Conservation (phyloP, 345 rosid species). For the Gossypium ekmanianum region DNA sequence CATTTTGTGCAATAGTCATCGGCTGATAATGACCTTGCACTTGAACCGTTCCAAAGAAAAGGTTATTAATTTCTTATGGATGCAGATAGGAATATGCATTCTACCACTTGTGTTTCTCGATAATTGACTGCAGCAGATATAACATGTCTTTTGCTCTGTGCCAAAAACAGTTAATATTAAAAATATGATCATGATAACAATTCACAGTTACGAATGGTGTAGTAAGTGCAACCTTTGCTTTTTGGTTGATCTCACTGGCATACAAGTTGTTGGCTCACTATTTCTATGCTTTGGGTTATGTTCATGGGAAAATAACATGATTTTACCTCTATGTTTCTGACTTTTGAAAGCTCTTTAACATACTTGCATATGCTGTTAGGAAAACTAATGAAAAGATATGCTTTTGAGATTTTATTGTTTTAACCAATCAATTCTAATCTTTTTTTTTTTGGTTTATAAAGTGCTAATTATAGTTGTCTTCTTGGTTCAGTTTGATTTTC, state of each 20-base stretch:
- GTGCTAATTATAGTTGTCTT: neutral
- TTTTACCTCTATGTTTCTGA: neutral
- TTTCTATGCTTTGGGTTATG: neutral
- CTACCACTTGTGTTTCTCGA: neutral
- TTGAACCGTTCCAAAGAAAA: neutral
- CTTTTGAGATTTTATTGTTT: neutral
- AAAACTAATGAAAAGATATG: neutral
- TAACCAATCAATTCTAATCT: neutral
- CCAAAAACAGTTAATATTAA: neutral
- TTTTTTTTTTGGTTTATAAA: neutral
- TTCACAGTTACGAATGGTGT: too few relatives aligned
- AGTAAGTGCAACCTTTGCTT: constrained; percentile 3
- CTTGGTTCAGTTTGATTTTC: neutral
- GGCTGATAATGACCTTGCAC: neutral
- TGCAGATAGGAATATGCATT: neutral
- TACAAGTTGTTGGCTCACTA: too few relatives aligned
- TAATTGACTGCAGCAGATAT: neutral
- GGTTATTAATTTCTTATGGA: neutral
- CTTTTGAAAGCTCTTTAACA: neutral
- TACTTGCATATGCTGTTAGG: neutral
- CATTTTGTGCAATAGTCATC: neutral
- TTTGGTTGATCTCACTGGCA: neutral
- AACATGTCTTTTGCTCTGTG: neutral
- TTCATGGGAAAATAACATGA: neutral
- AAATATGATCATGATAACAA: too few relatives aligned